Evolutionary conservation across 2,329 filamentous ascomycete genomes (phyloP).

Genomic region (Scytalidium lignicola): DNA sequence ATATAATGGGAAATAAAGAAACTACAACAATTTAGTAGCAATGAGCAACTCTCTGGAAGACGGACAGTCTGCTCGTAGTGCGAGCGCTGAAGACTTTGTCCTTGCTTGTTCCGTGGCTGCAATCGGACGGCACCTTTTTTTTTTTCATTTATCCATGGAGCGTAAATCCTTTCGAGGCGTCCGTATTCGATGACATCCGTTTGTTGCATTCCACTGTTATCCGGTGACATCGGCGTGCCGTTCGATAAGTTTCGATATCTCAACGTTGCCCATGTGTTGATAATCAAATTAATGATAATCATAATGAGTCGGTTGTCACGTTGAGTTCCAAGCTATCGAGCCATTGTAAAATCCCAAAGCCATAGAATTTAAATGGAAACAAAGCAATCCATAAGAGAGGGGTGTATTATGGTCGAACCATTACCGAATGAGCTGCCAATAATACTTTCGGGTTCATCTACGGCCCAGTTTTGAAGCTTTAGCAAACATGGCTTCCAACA

Average conservation of each 20-base stretch:
- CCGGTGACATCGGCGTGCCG: conserved; percentile 29
- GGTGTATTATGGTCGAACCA: conserved; percentile 22
- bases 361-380: conserved; percentile 23
- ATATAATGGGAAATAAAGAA: not conserved
- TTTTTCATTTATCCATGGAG: not conserved
- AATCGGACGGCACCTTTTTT: not conserved
- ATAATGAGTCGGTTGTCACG: conserved; percentile 22
- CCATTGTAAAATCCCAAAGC: conserved; percentile 27
- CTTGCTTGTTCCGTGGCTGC: conserved; percentile 1
- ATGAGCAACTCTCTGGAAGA: conserved; percentile 1
- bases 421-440: conserved; percentile 16
- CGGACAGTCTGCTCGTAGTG: not conserved
- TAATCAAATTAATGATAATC: conserved; percentile 11
- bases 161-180: conserved; percentile 17
- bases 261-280: conserved; percentile 9
- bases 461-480: conserved; percentile 19
- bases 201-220: conserved; percentile 19
- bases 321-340: conserved; percentile 27
- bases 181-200: not conserved
- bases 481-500: conserved; percentile 22
- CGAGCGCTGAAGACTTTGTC: not conserved
- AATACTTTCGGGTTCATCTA: conserved; percentile 20
- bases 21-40: not conserved
- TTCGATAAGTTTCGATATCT: conserved; percentile 23
- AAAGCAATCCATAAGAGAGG: conserved; percentile 27